Evolutionary conservation across 345 rosid species (phyloP).

Genomic region (Eucalyptus fibrosa): DNA sequence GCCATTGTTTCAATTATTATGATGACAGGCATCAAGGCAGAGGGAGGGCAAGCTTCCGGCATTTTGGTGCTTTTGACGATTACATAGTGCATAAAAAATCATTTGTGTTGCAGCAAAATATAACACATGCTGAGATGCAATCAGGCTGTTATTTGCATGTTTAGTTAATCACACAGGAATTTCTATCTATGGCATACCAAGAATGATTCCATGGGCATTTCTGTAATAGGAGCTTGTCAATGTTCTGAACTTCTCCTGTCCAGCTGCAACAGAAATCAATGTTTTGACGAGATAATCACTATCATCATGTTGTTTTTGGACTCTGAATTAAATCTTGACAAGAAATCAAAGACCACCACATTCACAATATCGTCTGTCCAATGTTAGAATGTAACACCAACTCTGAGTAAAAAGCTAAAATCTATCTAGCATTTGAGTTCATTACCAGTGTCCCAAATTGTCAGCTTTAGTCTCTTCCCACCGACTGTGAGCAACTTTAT

Average conservation of each 20-base stretch:
- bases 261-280: constrained; percentile 49
- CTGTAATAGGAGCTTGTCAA: constrained; percentile 88
- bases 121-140: neutral
- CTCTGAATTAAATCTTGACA: neutral
- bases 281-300: neutral
- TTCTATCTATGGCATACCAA: constrained; percentile 35
- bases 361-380: neutral
- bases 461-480: constrained; percentile 79
- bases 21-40: neutral
- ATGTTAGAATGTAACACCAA: neutral
- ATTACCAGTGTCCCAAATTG: constrained; percentile 96
- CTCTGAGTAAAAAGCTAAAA: neutral
- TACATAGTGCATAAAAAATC: neutral
- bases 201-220: constrained; percentile 91
- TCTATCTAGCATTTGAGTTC: neutral
- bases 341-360: neutral
- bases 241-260: constrained; percentile 93
- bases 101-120: neutral
- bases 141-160: neutral
- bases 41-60: neutral
- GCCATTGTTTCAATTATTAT: neutral
- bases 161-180: neutral
- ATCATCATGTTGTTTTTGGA: neutral
- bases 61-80: neutral
- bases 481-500: constrained; percentile 75